These are phyloP conservation scores for Monosporascus ibericus DNA, from an alignment of 2,329 filamentous ascomycete species.

Conservation along the genomic window DNA sequence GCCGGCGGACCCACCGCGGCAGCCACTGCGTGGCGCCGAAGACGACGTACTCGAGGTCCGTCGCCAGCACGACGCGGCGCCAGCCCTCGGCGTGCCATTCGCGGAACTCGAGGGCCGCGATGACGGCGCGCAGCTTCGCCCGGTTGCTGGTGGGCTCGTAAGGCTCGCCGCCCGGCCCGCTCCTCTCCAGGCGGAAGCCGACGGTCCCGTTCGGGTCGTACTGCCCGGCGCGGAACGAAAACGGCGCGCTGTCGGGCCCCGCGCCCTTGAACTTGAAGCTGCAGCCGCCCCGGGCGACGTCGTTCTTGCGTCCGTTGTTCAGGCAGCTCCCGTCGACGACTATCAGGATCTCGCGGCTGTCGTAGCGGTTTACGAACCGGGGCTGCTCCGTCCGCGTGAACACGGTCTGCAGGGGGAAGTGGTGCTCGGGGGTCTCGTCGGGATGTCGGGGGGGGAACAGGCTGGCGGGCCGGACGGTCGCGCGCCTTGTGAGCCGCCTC, in stretches of 20 bases:
- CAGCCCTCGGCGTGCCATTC: slow-evolving; percentile 34
- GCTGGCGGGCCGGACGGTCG: slow-evolving; percentile 19
- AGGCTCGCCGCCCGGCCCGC: slow-evolving; percentile 24
- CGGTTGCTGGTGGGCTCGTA: slow-evolving; percentile 31
- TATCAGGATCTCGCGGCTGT: slow-evolving; percentile 32
- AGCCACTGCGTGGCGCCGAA: slow-evolving; percentile 34
- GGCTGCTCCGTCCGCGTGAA: slow-evolving; percentile 18
- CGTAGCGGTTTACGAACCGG: slow-evolving; percentile 28
- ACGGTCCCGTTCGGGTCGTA: slow-evolving; percentile 6
- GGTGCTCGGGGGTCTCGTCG: slow-evolving; percentile 23
- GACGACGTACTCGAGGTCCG: slow-evolving; percentile 40
- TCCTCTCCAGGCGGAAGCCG: slow-evolving; percentile 25
- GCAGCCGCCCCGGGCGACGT: slow-evolving; percentile 17
- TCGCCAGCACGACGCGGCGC: slow-evolving; percentile 37
- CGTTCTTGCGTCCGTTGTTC: slow-evolving; percentile 27
- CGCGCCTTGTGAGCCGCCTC: slow-evolving; percentile 14
- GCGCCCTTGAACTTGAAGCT: slow-evolving; percentile 24
- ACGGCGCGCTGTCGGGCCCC: slow-evolving; percentile 1
- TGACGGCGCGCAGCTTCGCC: slow-evolving; percentile 35
- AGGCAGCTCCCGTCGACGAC: slow-evolving; percentile 36
- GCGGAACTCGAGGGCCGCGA: slow-evolving; percentile 15
- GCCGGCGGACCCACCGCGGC: slow-evolving; percentile 30
- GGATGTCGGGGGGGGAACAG: slow-evolving; percentile 20
- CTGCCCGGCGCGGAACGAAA: background rate
- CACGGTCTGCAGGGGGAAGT: slow-evolving; percentile 27